A percentile compares a stretch with the other conserved stretches of the same genome.
phyloP scores from a whole-genome alignment of 2,329 filamentous ascomycete species.

The Penicillium oxalicum region DNA sequence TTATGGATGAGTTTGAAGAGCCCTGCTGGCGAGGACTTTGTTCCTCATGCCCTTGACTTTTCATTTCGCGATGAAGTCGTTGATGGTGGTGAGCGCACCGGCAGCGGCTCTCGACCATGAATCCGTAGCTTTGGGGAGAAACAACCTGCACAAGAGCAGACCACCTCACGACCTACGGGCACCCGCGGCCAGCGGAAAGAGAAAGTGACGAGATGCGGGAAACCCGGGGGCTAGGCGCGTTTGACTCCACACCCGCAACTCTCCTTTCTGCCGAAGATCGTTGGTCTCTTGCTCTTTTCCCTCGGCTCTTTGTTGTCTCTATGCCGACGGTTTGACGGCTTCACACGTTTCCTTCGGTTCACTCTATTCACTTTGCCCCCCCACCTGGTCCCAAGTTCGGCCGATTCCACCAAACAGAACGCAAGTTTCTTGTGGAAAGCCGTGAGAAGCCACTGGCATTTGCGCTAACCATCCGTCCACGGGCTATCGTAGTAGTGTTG shows the following conservation, averaged over 20 bases:
- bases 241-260: slow-evolving; percentile 22
- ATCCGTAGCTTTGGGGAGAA: too few relatives aligned
- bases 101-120: too few relatives aligned
- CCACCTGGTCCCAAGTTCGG: slow-evolving; percentile 5
- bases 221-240: slow-evolving; percentile 2
- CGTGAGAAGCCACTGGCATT: neutral
- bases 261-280: slow-evolving; percentile 33
- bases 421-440: neutral
- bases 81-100: too few relatives aligned
- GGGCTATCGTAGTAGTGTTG: neutral
- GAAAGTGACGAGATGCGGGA: neutral
- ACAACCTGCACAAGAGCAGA: too few relatives aligned
- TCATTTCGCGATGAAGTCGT: too few relatives aligned
- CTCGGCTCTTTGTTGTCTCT: slow-evolving; percentile 24
- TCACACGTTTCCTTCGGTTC: neutral
- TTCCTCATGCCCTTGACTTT: too few relatives aligned
- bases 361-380: neutral
- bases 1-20: too few relatives aligned
- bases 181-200: neutral
- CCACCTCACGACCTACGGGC: too few relatives aligned
- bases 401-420: slow-evolving; percentile 18
- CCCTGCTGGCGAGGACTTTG: too few relatives aligned
- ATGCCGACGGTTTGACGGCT: slow-evolving; percentile 1
- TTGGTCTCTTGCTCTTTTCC: slow-evolving; percentile 11
- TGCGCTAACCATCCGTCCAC: slow-evolving; percentile 12